A percentile compares a stretch with the other conserved stretches of the same genome.
Evolutionary conservation across 345 rosid genomes (phyloP).

Genomic region (Euphorbia pulcherrima): DNA sequence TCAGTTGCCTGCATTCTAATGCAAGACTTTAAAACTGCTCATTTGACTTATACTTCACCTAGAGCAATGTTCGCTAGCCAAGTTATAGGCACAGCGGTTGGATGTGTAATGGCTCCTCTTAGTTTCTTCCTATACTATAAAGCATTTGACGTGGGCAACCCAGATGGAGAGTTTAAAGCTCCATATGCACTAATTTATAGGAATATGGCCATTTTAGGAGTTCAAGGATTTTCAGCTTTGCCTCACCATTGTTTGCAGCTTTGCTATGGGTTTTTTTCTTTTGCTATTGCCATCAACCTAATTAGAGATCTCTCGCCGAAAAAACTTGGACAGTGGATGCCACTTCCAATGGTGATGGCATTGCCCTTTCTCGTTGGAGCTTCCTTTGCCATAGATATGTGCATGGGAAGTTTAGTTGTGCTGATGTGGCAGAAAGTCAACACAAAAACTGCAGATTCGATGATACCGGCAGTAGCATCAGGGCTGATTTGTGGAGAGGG

Average conservation of each 20-base stretch:
- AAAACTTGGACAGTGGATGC: constrained; percentile 72
- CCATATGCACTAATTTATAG: constrained; percentile 89
- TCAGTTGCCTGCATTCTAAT: constrained; percentile 81
- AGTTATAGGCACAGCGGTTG: constrained; percentile 65
- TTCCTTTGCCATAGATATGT: constrained; percentile 87
- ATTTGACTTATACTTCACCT: constrained; percentile 72
- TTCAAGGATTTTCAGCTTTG: constrained; percentile 61
- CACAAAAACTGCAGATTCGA: constrained; percentile 53
- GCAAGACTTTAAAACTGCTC: constrained; percentile 96
- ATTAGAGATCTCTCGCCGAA: constrained; percentile 56
- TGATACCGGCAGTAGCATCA: constrained; percentile 88
- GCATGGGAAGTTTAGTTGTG: constrained; percentile 68
- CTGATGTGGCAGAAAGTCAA: constrained; percentile 55
- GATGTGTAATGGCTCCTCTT: constrained; percentile 67
- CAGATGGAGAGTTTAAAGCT: constrained; percentile 81
- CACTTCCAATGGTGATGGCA: constrained; percentile 89
- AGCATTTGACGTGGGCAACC: constrained; percentile 87
- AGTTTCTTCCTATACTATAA: constrained; percentile 86
- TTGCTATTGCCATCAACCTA: constrained; percentile 60
- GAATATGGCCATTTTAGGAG: constrained; percentile 68
- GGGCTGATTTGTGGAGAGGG: constrained; percentile 95
- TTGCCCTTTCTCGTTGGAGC: constrained; percentile 84
- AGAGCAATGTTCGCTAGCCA: constrained; percentile 88
- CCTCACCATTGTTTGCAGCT: constrained; percentile 57
- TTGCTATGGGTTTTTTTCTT: constrained; percentile 68